Percentiles rank a stretch among this genome's conserved stretches.
Conservation (phyloP, 1,139 yeast species). For the Hemisphaericaspora subhashii region DNA sequence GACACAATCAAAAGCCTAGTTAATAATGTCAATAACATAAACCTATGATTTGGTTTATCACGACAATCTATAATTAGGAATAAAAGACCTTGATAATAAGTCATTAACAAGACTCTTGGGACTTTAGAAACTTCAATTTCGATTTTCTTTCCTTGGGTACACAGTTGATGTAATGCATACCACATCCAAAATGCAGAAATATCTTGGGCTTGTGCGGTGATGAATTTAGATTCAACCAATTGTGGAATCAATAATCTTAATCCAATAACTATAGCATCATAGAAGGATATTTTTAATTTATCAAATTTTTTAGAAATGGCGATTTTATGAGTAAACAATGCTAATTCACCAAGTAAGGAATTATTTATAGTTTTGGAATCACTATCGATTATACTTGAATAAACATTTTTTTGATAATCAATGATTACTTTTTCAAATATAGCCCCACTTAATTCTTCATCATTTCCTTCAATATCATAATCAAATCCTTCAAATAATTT, state of each 20-base stretch:
- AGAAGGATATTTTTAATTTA: conserved; percentile 23
- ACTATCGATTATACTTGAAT: conserved; percentile 25
- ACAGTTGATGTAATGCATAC: conserved; percentile 33
- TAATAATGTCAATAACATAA: conserved; percentile 46
- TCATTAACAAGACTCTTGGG: conserved; percentile 30
- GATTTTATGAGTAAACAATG: conserved; percentile 28
- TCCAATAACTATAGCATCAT: conserved; percentile 35
- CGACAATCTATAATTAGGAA: conserved; percentile 22
- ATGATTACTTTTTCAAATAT: conserved; percentile 35
- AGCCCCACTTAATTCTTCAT: conserved; percentile 26
- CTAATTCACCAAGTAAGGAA: conserved; percentile 32
- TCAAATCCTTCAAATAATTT: conserved; percentile 25
- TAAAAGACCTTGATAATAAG: conserved; percentile 37
- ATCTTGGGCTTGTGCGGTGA: conserved; percentile 29
- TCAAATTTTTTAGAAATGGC: conserved; percentile 17
- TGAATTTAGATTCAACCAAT: conserved; percentile 31
- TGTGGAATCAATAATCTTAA: conserved; percentile 38
- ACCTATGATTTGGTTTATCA: conserved; percentile 22
- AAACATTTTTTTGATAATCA: conserved; percentile 36
- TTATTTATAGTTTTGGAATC: conserved; percentile 29
- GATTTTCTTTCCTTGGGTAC: conserved; percentile 17
- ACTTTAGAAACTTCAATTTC: conserved; percentile 33
- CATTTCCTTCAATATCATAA: conserved; percentile 19
- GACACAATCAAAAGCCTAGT: conserved; percentile 56
- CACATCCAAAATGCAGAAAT: conserved; percentile 40